Evolutionary conservation across 116 monocot genomes (phyloP), one percentile per base, ranked within the genome.

Genomic region (Dioscorea cayenensis): DNA sequence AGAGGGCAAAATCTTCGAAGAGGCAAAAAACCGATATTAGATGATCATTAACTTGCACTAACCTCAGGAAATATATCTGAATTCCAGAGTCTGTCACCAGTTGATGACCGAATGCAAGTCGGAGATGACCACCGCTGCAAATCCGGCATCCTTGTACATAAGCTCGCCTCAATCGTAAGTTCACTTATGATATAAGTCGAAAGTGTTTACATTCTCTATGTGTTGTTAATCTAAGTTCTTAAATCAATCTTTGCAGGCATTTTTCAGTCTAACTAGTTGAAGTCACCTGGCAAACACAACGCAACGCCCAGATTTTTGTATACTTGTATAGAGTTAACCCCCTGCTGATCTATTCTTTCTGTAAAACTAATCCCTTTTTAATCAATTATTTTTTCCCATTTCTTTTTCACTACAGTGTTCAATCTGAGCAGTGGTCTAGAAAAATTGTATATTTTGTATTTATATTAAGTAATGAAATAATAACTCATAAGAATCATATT

Each of bases 11-110:
- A 83, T 18, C 63, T 67, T 49, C 73, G 58, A 80, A 70, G 16
- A 64, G 65, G 49, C 59, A 73, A 67, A 78, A 64, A 72, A 88
- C 66, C 43, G 77, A 87, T 72, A 49, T 71, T 69, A 75, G 77
- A 75, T 87, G 62, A 74, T 18, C 13, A 12, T 21, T 71, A 19
- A 36, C 28, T 61, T 9, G 43, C 32, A 32, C 43, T 43, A 43
- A 12, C 43, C 43, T 5, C 8, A 9, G 6, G 7, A 43, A 43
- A 43, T 43, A 5, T 43, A 0, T 43, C 12, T 8, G 43, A 43
- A 43, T 43, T 43, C 43, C 7, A 8, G 12, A 12, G 43, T 43
- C 43, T 7, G 6, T 10, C 43, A 6, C 43, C 12, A 43, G 43
- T 43, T 6, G 12, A 43, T 43, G 43, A 43, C 12, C 5, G 43